Percentiles rank a stretch among this genome's conserved stretches.
Evolutionary conservation across 805 yeast species (phyloP).

Genomic region (Yarrowia sp.): DNA sequence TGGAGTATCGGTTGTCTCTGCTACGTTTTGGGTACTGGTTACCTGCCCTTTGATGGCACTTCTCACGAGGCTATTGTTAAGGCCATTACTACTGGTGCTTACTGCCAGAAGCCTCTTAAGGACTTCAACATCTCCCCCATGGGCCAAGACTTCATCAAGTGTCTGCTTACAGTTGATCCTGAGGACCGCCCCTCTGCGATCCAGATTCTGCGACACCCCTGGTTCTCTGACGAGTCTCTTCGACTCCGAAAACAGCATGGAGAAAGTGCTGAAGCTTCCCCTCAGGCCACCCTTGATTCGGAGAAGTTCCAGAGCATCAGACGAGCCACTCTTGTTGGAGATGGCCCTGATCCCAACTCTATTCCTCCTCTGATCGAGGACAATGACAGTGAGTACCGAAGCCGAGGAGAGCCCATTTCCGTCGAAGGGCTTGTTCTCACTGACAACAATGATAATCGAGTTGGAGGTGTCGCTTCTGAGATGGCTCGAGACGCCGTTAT

Average conservation of each 20-base stretch:
- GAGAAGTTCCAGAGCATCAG: slow-evolving; percentile 19
- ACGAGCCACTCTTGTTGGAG: slow-evolving; percentile 24
- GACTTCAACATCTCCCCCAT: slow-evolving; percentile 66
- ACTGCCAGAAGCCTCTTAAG: slow-evolving; percentile 68
- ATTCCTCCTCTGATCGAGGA: slow-evolving; percentile 28
- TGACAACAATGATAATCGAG: not conserved
- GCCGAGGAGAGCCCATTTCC: slow-evolving; percentile 29
- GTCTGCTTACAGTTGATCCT: slow-evolving; percentile 80
- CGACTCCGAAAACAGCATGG: not conserved
- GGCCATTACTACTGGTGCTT: slow-evolving; percentile 78
- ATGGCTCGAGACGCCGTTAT: slow-evolving; percentile 16
- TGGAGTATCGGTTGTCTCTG: slow-evolving; percentile 97
- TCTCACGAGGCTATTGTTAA: slow-evolving; percentile 85
- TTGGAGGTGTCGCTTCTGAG: slow-evolving; percentile 31
- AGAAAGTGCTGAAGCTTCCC: not conserved
- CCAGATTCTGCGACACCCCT: slow-evolving; percentile 78
- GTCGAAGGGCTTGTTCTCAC: slow-evolving; percentile 25
- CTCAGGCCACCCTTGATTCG: slow-evolving; percentile 11
- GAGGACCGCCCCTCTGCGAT: slow-evolving; percentile 72
- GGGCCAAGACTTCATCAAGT: slow-evolving; percentile 74
- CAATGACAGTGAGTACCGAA: slow-evolving; percentile 25
- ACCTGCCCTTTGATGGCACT: slow-evolving; percentile 91
- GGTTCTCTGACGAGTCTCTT: slow-evolving; percentile 54
- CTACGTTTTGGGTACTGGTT: slow-evolving; percentile 90
- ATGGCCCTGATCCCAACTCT: slow-evolving; percentile 18